These are phyloP conservation scores for Abelmoschus esculentus DNA, from an alignment of 345 rosid genomes.

Conservation along the genomic window DNA sequence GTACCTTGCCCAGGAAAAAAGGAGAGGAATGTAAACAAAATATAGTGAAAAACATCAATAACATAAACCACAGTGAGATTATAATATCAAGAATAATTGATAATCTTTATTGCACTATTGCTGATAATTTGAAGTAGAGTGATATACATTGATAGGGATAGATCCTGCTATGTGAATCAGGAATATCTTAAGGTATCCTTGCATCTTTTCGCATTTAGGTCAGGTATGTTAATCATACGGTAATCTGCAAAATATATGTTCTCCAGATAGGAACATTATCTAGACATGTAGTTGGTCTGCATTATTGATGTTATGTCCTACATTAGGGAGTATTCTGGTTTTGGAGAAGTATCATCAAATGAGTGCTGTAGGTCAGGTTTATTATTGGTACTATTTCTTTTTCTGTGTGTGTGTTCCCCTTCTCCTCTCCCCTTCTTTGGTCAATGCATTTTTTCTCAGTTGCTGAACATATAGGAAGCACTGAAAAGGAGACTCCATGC, in stretches of 20 bases:
- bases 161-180: neutral
- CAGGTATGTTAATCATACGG: neutral
- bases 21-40: neutral
- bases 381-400: neutral
- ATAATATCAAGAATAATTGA: neutral
- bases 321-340: neutral
- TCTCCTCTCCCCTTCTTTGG: neutral
- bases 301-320: neutral
- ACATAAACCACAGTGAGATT: neutral
- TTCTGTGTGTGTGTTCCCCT: neutral
- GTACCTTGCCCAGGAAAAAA: neutral
- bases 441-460: neutral
- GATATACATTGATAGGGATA: neutral
- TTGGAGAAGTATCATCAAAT: neutral
- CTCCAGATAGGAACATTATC: neutral
- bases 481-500: slow-evolving; percentile 79
- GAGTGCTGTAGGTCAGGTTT: neutral
- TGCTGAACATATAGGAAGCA: slow-evolving; percentile 51
- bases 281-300: neutral
- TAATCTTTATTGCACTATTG: neutral
- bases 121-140: neutral
- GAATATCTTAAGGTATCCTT: neutral
- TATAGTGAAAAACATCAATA: neutral
- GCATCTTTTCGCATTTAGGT: neutral
- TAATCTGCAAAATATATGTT: neutral